These are phyloP conservation scores for Grigorovia humatica DNA, from an alignment of 805 yeast species.

Conservation along the genomic window DNA sequence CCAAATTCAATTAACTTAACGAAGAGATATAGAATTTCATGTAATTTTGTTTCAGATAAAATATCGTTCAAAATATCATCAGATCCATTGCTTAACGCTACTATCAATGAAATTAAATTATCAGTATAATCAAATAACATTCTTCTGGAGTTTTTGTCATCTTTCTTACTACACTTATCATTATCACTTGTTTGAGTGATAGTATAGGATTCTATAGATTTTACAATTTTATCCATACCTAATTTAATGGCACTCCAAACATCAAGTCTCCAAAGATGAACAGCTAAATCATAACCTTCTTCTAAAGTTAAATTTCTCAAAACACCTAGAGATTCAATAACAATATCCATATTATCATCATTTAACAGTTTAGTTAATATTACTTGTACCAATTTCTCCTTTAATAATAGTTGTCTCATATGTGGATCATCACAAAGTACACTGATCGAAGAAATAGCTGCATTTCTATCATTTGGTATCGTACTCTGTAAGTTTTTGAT, in stretches of 20 bases:
- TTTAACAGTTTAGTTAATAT: slow-evolving; percentile 54
- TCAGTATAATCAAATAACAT: slow-evolving; percentile 60
- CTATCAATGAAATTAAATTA: slow-evolving; percentile 57
- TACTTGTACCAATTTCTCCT: slow-evolving; percentile 58
- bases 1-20: slow-evolving; percentile 24
- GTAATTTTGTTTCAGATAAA: slow-evolving; percentile 19
- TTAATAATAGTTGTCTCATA: slow-evolving; percentile 53
- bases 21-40: slow-evolving; percentile 19
- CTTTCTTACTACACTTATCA: background rate
- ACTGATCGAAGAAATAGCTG: slow-evolving; percentile 66
- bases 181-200: slow-evolving; percentile 1
- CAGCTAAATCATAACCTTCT: slow-evolving; percentile 78
- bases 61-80: slow-evolving; percentile 46
- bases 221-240: slow-evolving; percentile 41
- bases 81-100: slow-evolving; percentile 55
- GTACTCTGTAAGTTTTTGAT: slow-evolving; percentile 52
- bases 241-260: slow-evolving; percentile 54
- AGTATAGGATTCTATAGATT: slow-evolving; percentile 36
- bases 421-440: slow-evolving; percentile 59
- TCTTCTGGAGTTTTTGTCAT: slow-evolving; percentile 31
- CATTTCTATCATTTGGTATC: slow-evolving; percentile 60
- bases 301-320: slow-evolving; percentile 72
- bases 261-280: slow-evolving; percentile 65
- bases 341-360: slow-evolving; percentile 63
- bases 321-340: slow-evolving; percentile 72